Base-by-base conservation (phyloP, 768 basidiomycete genomes). In the Rhizopogon vulgaris region DNA sequence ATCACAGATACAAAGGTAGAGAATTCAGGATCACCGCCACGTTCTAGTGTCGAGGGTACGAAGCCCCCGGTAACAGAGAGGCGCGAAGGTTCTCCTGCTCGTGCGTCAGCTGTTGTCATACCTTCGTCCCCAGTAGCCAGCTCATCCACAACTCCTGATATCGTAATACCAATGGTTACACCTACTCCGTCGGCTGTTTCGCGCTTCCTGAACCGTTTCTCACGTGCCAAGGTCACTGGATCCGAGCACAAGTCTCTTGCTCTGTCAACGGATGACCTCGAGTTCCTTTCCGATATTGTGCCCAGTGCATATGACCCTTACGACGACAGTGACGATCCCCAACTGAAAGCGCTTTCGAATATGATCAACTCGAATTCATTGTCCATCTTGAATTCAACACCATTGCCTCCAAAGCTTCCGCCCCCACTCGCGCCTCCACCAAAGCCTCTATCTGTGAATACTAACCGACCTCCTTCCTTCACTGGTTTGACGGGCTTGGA, bases 181-280 rank as follows among this genome's bases (percentile, higher is more conserved):
- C 61, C 73, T 4, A 63, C 76, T 12, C 73, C 80, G 27, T 90
- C 92, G 0, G 88, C 81, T 7, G 87, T 94, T 30, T 90, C 90
- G 10, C 81, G 92, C 4, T 94, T 94, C 64, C 73, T 93, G 43
- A 82, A 78, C 46, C 80, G 89, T 43, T 88, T 94, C 65, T 83
- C 82, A 7, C 78, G 82, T 18, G 67, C 68, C 25, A 73, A 69
- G 42, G 57, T 72, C 17, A 54, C 68, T 3, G 55, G 62, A 25
- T 52, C 71, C 43, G 68, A 70, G 30, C 73, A 73, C 42, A 76
- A 75, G 47, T 82, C 86, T 28, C 65, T 94, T 32, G 78, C 89
- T 11, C 74, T 94, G 15, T 89, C 89, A 14, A 73, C 79, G 1
- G 83, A 89, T 52, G 93, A 95, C 63, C 73, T 95, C 27, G 85